Evolutionary conservation across 768 basidiomycete genomes (phyloP), one percentile per base, ranked within the genome.

Genomic region (Leucocoprinus birnbaumii): DNA sequence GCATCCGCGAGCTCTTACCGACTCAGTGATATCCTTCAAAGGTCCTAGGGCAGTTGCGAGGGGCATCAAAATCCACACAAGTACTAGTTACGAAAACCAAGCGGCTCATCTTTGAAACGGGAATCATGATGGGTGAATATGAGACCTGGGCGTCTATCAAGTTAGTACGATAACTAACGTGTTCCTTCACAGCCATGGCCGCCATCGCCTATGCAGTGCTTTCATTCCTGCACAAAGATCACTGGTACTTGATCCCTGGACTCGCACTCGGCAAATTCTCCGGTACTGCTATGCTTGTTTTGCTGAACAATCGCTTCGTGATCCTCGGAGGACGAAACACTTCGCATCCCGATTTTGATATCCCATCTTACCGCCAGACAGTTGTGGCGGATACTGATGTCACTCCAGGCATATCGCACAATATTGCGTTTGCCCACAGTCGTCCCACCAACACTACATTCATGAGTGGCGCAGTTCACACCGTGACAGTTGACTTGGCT

Each of bases 291-390:
- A 45, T 53, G 43, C 21, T 53, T n/a, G 52, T 53, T 31, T 34
- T 53, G 11, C 25, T 53, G 11, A 53, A 53, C 19, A 53, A 46
- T 24, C 52, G 52, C 3, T 53, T 53, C 13, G 37, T 19, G 7
- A 53, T 53, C 14, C 10, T 22, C 8, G 52, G 44, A 11, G 52
- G 43, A 13, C 43, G 52, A 13, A 53, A 53, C 21, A 16, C 43
- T 3, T 19, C 31, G 19, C 42, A 44, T n/a, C 42, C 27, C 2
- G 41, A 43, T 18, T 45, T 35, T 11, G 51, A 53, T 45, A 22
- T 53, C 27, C 41, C 41, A 22, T 43, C 51, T 5, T 45, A 34
- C n/a, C 51, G 41, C 18, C 31, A 42, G 13, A 21, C 31, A n/a
- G 26, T 19, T 34, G 5, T 22, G 9, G 11, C 22, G 1, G 27